phyloP scores from a whole-genome alignment of 768 basidiomycete species.

The Termitomyces sp. region DNA sequence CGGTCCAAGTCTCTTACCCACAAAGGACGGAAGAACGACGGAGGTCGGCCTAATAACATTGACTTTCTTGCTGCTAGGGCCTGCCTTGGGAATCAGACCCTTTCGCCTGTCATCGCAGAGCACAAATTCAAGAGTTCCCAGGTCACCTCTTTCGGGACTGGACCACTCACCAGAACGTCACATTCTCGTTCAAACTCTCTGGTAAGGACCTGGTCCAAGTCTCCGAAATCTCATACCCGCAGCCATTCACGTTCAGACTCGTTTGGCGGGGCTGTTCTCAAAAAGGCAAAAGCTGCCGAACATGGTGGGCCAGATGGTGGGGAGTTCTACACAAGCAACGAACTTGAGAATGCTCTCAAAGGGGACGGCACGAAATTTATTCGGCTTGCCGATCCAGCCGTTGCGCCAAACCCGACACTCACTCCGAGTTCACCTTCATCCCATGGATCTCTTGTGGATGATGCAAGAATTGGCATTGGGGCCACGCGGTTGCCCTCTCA shows the following conservation, averaged over 20 bases:
- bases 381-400: constrained; percentile 39
- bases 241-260: constrained; percentile 41
- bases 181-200: constrained; percentile 37
- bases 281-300: constrained; percentile 31
- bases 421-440: constrained; percentile 16
- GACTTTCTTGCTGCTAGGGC: constrained; percentile 67
- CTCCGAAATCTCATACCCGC: constrained; percentile 31
- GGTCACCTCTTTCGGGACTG: constrained; percentile 12
- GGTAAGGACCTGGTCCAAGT: constrained; percentile 30
- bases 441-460: constrained; percentile 23
- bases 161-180: constrained; percentile 14
- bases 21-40: constrained; percentile 25
- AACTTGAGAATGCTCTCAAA: constrained; percentile 37
- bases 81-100: constrained; percentile 59
- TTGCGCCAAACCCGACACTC: constrained; percentile 12
- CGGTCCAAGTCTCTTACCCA: constrained; percentile 56
- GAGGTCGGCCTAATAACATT: constrained; percentile 32
- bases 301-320: constrained; percentile 20
- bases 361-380: constrained; percentile 38
- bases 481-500: constrained; percentile 36
- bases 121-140: constrained; percentile 15
- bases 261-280: constrained; percentile 38
- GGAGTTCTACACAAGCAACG: constrained; percentile 13
- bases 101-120: constrained; percentile 38
- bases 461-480: constrained; percentile 29